phyloP scores from a whole-genome alignment of 345 rosid genomes.

The Acer negundo region DNA sequence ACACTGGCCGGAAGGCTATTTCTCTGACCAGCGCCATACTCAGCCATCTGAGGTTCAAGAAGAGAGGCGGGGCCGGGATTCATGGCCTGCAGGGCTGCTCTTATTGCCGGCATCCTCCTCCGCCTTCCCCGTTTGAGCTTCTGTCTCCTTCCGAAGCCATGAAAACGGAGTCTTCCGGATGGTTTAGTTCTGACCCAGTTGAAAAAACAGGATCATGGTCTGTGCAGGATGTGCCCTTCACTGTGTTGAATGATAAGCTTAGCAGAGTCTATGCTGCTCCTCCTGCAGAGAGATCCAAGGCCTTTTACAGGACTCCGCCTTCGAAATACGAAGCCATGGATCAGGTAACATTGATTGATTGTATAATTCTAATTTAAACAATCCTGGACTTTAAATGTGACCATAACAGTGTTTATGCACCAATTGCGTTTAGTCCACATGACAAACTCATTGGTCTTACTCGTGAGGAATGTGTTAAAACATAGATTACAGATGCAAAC shows the following conservation, averaged over 20 bases:
- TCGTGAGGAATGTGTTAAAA: too few species aligned
- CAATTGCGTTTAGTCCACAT: too few species aligned
- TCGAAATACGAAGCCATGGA: slow-evolving; percentile 87
- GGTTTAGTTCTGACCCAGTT: slow-evolving; percentile 53
- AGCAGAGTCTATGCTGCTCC: slow-evolving; percentile 82
- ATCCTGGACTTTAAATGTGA: neutral
- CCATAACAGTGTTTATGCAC: too few species aligned
- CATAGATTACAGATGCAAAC: neutral
- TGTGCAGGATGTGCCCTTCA: slow-evolving; percentile 58
- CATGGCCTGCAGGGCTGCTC: slow-evolving; percentile 66
- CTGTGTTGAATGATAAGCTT: slow-evolving; percentile 57
- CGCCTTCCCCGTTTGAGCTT: slow-evolving; percentile 73
- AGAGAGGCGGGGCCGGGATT: slow-evolving; percentile 55
- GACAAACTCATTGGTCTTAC: neutral
- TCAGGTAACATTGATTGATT: slow-evolving; percentile 52
- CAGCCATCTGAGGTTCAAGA: slow-evolving; percentile 68
- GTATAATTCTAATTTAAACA: neutral
- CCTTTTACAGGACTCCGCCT: slow-evolving; percentile 68
- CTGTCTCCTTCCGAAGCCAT: slow-evolving; percentile 81
- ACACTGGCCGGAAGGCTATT: slow-evolving; percentile 68
- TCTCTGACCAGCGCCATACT: slow-evolving; percentile 69
- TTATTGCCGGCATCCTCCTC: slow-evolving; percentile 69
- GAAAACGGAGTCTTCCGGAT: slow-evolving; percentile 66
- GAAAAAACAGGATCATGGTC: slow-evolving; percentile 73
- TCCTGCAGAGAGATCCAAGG: slow-evolving; percentile 69